Evolutionary conservation across 192 early-diverging fungal genomes (phyloP), one percentile per base, ranked within the genome.

Genomic region (Entomortierella parvispora): DNA sequence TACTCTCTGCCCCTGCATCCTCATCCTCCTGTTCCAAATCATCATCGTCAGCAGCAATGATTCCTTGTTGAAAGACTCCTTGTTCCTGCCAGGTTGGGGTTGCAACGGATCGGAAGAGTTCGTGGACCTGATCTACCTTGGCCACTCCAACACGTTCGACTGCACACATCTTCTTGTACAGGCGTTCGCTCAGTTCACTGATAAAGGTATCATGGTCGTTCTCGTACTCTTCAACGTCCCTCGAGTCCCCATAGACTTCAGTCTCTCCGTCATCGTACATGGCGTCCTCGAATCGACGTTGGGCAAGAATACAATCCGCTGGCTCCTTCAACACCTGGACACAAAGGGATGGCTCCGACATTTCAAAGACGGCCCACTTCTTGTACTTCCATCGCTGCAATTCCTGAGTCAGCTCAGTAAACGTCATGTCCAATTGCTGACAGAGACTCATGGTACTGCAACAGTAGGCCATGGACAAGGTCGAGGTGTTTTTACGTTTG

Each of bases 141-240:
- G 74, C 74, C 4, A 77, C 74, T 4, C 74, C 74, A 4, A 77
- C 74, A 22, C 65, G 65, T 26, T 77, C 74, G 18, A 77, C 74
- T 22, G 74, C 74, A 22, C 74, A 77, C 46, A 77, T n/a, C 31
- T 77, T 77, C 17, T 50, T 50, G 22, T 77, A 53, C 22, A 77
- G 44, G 17, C 74, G 65, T 20, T 77, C 74, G n/a, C 60, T 40
- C 23, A 77, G 45, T 17, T 23, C 26, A 5, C 25, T 28, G 25
- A 77, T 47, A 49, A 77, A 77, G 12, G 49, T 32, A 20, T 77
- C 74, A 32, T 77, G 66, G 47, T 77, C 54, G 32, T 77, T 42
- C 25, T 77, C 74, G 28, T 62, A 56, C 6, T 15, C 46, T 5
- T 71, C 62, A 6, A 28, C 23, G 18, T 54, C 58, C 17, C 42